Conservation (phyloP, 2,329 filamentous ascomycete species). For the Pseudofabraea citricarpa region DNA sequence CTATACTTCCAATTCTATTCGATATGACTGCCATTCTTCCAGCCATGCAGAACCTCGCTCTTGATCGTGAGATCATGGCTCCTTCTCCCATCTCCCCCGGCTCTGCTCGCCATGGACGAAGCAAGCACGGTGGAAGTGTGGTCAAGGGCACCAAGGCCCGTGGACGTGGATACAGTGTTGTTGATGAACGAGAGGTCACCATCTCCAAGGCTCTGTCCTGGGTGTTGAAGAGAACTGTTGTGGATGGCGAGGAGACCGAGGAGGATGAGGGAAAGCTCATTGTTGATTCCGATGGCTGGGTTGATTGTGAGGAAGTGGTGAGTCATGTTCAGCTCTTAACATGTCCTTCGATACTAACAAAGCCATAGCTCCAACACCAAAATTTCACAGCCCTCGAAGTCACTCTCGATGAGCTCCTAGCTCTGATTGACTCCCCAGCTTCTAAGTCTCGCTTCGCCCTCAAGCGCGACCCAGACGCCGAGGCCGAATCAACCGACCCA, state of each 20-base stretch:
- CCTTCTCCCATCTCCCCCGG: conserved; percentile 26
- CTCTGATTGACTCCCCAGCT: conserved; percentile 26
- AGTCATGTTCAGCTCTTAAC: conserved; percentile 14
- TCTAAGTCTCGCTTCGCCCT: conserved; percentile 35
- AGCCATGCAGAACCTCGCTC: conserved; percentile 20
- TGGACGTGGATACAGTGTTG: conserved; percentile 34
- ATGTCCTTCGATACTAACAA: neutral
- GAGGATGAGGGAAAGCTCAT: conserved; percentile 33
- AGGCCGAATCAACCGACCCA: conserved; percentile 22
- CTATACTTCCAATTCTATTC: conserved; percentile 6
- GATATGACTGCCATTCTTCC: conserved; percentile 26
- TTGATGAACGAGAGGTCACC: conserved; percentile 35
- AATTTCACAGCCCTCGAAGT: conserved; percentile 31
- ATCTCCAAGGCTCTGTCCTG: conserved; percentile 37
- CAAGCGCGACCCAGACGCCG: conserved; percentile 26
- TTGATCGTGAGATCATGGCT: conserved; percentile 26
- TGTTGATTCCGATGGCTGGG: conserved; percentile 36
- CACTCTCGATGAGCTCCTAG: conserved; percentile 31
- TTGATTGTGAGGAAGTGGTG: conserved; percentile 34
- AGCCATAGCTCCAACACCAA: conserved; percentile 29
- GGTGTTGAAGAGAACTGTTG: conserved; percentile 34
- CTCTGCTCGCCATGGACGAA: conserved; percentile 25
- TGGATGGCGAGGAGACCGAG: conserved; percentile 31
- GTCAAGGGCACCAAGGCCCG: conserved; percentile 27
- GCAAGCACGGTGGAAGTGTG: conserved; percentile 24